Evolutionary conservation across 2,329 filamentous ascomycete genomes (phyloP).

Genomic region (Geosmithia putterillii): DNA sequence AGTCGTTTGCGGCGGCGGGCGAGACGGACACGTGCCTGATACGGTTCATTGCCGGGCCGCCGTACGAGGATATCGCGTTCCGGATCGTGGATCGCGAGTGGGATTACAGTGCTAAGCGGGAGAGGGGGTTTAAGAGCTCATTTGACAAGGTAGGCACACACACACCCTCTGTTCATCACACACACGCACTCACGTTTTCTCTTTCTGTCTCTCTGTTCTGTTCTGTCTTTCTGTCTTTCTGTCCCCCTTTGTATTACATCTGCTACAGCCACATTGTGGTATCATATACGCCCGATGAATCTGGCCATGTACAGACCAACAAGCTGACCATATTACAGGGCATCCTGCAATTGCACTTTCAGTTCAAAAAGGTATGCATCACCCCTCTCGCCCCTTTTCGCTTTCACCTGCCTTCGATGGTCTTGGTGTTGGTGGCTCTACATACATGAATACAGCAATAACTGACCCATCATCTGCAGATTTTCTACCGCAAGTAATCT

Average conservation of each 20-base stretch:
- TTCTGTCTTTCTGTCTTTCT: too few species aligned
- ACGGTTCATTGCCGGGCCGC: constrained; percentile 85
- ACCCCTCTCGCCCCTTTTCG: constrained; percentile 2
- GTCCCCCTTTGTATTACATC: too few species aligned
- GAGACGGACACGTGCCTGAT: constrained; percentile 97
- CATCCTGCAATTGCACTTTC: constrained; percentile 91
- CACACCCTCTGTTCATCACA: not conserved
- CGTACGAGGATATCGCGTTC: constrained; percentile 95
- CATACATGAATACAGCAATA: not conserved
- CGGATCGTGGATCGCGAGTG: constrained; percentile 97
- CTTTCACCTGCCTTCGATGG: too few species aligned
- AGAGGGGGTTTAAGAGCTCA: constrained; percentile 88
- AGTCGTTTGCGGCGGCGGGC: constrained; percentile 85
- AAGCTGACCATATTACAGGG: too few species aligned
- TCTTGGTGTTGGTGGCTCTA: too few species aligned
- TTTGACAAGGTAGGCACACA: constrained; percentile 76
- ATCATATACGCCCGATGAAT: too few species aligned
- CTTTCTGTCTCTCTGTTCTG: too few species aligned
- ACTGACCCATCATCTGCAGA: constrained; percentile 22
- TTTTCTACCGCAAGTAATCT: constrained; percentile 44
- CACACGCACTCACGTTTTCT: not conserved
- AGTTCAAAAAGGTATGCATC: constrained; percentile 84
- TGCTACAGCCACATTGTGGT: too few species aligned
- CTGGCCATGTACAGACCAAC: too few species aligned
- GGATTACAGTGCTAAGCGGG: constrained; percentile 94